phyloP scores from a whole-genome alignment of 2,329 filamentous ascomycete species.

The Alternaria ethzedia region DNA sequence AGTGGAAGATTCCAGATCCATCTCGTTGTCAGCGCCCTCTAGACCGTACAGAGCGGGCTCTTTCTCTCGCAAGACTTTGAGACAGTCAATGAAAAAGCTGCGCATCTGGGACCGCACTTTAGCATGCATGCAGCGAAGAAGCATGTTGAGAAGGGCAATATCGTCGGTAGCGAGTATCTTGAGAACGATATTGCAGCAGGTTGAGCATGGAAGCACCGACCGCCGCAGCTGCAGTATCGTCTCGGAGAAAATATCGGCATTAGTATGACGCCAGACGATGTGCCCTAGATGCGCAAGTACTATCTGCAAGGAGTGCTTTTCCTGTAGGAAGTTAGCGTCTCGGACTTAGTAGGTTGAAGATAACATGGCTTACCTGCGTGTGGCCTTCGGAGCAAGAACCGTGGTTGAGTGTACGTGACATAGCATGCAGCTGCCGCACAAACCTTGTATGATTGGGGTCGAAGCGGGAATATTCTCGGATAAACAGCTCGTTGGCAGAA shows the following conservation, averaged over 20 bases:
- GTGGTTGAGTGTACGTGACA: constrained; percentile 58
- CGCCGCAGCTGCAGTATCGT: constrained; percentile 61
- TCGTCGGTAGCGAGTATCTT: constrained; percentile 65
- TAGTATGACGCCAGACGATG: constrained; percentile 74
- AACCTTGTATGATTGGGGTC: constrained; percentile 75
- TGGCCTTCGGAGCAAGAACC: constrained; percentile 59
- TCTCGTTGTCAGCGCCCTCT: constrained; percentile 37
- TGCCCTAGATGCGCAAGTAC: constrained; percentile 75
- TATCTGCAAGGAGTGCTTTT: constrained; percentile 61
- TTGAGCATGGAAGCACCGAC: constrained; percentile 58
- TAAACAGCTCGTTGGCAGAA: constrained; percentile 73
- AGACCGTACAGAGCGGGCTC: constrained; percentile 37
- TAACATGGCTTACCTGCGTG: constrained; percentile 19
- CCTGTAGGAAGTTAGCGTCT: constrained; percentile 36
- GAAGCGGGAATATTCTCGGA: constrained; percentile 80
- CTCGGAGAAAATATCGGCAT: constrained; percentile 66
- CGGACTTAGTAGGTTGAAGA: not conserved
- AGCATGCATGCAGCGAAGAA: constrained; percentile 49
- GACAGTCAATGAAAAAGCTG: constrained; percentile 39
- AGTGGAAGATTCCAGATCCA: constrained; percentile 23
- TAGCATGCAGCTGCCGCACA: constrained; percentile 66
- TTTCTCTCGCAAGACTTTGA: constrained; percentile 41
- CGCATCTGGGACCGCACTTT: constrained; percentile 39
- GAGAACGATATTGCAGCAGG: constrained; percentile 65
- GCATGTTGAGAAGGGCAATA: constrained; percentile 66